phyloP scores from a whole-genome alignment of 2,329 filamentous ascomycete genomes.

The Xylariaceae sp. region DNA sequence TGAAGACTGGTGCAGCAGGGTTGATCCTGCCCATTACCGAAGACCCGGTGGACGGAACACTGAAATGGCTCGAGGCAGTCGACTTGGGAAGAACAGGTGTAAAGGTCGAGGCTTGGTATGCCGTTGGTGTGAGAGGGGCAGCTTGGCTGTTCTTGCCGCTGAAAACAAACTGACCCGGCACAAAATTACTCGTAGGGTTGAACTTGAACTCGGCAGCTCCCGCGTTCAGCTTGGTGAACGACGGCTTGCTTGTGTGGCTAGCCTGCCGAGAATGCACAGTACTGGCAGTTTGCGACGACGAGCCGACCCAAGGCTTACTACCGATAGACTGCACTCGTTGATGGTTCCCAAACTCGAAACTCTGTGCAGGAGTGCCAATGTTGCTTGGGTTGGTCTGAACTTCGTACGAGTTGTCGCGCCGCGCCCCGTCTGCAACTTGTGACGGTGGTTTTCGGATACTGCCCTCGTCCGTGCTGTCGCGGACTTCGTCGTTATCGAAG shows the following conservation, averaged over 20 bases:
- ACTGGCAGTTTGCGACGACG: slow-evolving; percentile 36
- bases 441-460: slow-evolving; percentile 35
- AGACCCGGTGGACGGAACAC: slow-evolving; percentile 35
- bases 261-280: slow-evolving; percentile 36
- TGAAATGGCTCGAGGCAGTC: slow-evolving; percentile 37
- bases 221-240: slow-evolving; percentile 77
- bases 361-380: slow-evolving; percentile 56
- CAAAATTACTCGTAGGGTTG: slow-evolving; percentile 49
- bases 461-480: slow-evolving; percentile 34
- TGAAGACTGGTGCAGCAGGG: slow-evolving; percentile 64
- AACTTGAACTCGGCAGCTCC: slow-evolving; percentile 86
- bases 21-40: slow-evolving; percentile 53
- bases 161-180: slow-evolving; percentile 47
- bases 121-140: slow-evolving; percentile 42
- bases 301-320: slow-evolving; percentile 61
- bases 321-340: slow-evolving; percentile 49
- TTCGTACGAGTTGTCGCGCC: slow-evolving; percentile 54
- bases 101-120: slow-evolving; percentile 38
- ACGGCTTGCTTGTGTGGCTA: slow-evolving; percentile 64
- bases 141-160: slow-evolving; percentile 31
- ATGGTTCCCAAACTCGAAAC: slow-evolving; percentile 46
- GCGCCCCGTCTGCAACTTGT: slow-evolving; percentile 35
- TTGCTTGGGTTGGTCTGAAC: slow-evolving; percentile 71
- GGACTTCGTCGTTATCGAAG: slow-evolving; percentile 47
- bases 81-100: slow-evolving; percentile 32